A percentile compares a stretch with the other conserved stretches of the same genome.
Conservation (phyloP, 208 protist genomes). For the Acanthamoeba royreba region DNA sequence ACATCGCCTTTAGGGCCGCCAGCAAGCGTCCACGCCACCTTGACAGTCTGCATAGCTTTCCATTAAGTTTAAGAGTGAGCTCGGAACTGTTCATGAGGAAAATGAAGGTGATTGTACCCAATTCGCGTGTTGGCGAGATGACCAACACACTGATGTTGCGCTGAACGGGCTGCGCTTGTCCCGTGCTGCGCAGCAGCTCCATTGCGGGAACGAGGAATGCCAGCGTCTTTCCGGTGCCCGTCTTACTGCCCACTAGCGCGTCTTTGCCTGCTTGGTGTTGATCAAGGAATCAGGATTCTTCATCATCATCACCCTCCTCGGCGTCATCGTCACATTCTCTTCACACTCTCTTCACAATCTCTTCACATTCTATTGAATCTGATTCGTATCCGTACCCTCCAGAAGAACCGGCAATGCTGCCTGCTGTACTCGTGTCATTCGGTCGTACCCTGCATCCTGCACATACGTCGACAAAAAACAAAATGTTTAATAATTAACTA, state of each 20-base stretch:
- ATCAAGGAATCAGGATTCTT: too few relatives aligned
- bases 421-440: too few relatives aligned
- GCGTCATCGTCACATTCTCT: too few relatives aligned
- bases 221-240: not conserved
- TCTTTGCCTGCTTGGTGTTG: not conserved
- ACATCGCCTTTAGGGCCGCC: not conserved
- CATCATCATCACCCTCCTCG: too few relatives aligned
- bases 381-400: too few relatives aligned
- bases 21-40: not conserved
- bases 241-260: not conserved
- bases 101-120: slow-evolving; percentile 86
- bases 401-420: too few relatives aligned
- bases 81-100: not conserved
- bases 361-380: too few relatives aligned
- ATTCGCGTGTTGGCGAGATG: slow-evolving; percentile 97
- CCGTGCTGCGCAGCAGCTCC: not conserved
- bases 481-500: too few relatives aligned
- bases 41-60: not conserved
- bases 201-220: not conserved
- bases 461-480: too few relatives aligned
- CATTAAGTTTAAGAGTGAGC: not conserved
- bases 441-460: too few relatives aligned
- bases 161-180: not conserved
- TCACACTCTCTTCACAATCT: too few relatives aligned
- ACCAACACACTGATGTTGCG: slow-evolving; percentile 82